phyloP scores from a whole-genome alignment of 345 rosid species.

The Limnanthes douglasii region DNA sequence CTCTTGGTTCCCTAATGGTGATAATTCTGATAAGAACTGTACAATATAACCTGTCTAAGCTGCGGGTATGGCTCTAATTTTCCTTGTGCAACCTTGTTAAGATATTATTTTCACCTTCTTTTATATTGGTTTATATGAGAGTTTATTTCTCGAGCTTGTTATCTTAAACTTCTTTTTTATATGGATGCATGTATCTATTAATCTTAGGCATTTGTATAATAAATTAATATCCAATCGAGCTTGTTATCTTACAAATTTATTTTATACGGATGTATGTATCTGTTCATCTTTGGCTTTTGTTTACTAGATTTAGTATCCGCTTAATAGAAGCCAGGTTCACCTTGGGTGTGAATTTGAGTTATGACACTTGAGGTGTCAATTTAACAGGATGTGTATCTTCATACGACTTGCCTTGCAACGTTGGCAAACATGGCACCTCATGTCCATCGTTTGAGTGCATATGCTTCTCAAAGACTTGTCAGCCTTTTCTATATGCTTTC shows the following conservation, averaged over 20 bases:
- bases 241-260: no score
- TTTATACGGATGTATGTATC: no score
- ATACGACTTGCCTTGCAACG: slow-evolving; percentile 92
- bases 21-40: slow-evolving; percentile 90
- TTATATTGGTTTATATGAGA: neutral
- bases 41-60: slow-evolving; percentile 85
- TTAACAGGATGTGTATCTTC: slow-evolving; percentile 96
- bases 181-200: neutral
- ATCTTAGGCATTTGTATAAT: no score
- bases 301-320: no score
- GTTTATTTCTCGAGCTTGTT: no score
- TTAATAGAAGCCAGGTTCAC: neutral
- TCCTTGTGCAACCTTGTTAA: slow-evolving; percentile 3
- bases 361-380: no score
- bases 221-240: no score
- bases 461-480: slow-evolving; percentile 94
- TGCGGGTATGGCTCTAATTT: slow-evolving; percentile 57
- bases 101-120: neutral
- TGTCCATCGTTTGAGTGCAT: slow-evolving; percentile 84
- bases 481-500: slow-evolving; percentile 98
- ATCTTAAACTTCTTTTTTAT: neutral
- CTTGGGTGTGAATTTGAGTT: neutral
- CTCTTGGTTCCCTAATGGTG: slow-evolving; percentile 92
- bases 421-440: slow-evolving; percentile 99
- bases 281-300: no score